Evolutionary conservation across 2,329 filamentous ascomycete genomes (phyloP).

Genomic region (Aschersonia sp.): DNA sequence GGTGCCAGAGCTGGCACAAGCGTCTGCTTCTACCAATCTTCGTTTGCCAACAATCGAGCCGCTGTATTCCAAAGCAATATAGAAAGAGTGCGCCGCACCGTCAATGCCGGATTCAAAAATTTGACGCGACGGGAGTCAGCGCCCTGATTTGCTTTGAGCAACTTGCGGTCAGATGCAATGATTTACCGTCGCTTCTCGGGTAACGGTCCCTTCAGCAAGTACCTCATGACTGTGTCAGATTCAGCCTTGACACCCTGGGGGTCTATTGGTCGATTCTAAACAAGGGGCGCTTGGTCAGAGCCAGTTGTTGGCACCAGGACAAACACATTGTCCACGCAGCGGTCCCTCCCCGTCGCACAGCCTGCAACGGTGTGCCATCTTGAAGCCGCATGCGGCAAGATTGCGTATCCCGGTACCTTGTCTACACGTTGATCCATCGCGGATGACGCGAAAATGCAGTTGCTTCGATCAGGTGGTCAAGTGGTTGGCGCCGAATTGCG

Average conservation of each 20-base stretch:
- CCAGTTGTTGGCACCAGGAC: conserved; percentile 6
- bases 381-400: conserved; percentile 8
- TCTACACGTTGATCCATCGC: not conserved
- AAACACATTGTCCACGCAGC: conserved; percentile 4
- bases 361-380: conserved; percentile 4
- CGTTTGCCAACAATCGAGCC: not conserved
- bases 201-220: not conserved
- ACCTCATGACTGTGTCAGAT: not conserved
- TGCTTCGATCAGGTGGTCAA: not conserved
- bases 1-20: not conserved
- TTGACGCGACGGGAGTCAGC: conserved; percentile 1
- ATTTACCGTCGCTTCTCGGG: not conserved
- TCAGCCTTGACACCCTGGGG: conserved; percentile 3
- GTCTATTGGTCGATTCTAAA: conserved; percentile 5
- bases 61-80: not conserved
- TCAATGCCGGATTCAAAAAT: conserved; percentile 2
- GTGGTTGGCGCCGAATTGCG: not conserved
- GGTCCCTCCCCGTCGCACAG: conserved; percentile 5
- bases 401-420: not conserved
- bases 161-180: conserved; percentile 1
- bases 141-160: conserved; percentile 4
- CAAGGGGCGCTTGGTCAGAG: conserved; percentile 4
- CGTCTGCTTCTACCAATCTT: not conserved
- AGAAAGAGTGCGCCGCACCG: not conserved
- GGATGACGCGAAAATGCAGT: not conserved